Percentiles rank a stretch among this genome's conserved stretches.
Evolutionary conservation across 495 filamentous ascomycete species (phyloP).

Genomic region (Cercophora scortea): DNA sequence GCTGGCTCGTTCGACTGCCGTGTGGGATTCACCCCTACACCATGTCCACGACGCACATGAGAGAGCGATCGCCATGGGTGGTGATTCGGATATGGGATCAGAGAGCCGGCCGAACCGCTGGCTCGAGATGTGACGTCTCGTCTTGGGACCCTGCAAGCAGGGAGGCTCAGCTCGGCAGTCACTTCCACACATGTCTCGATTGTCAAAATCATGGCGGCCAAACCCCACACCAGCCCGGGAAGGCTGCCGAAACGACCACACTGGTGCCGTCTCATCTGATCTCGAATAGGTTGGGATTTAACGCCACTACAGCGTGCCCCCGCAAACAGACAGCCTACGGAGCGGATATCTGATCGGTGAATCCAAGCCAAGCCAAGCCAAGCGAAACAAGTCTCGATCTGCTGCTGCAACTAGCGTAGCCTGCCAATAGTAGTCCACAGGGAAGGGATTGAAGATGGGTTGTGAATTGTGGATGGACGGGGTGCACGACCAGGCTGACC

Average conservation of each 20-base stretch:
- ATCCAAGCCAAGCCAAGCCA: too few relatives aligned
- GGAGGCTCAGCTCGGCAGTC: slow-evolving; percentile 1
- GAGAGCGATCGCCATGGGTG: not conserved
- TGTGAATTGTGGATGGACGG: too few relatives aligned
- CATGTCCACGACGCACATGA: too few relatives aligned
- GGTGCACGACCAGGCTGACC: too few relatives aligned
- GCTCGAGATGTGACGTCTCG: slow-evolving; percentile 13
- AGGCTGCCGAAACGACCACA: not conserved
- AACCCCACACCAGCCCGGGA: slow-evolving; percentile 2
- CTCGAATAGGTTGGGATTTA: not conserved
- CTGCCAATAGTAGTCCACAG: too few relatives aligned
- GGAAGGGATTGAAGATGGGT: too few relatives aligned
- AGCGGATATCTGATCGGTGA: too few relatives aligned
- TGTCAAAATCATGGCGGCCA: slow-evolving; percentile 12
- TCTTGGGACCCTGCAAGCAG: not conserved
- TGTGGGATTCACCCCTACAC: too few relatives aligned
- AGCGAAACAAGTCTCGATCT: too few relatives aligned
- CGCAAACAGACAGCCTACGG: not conserved
- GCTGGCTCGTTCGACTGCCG: too few relatives aligned
- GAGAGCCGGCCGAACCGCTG: slow-evolving; percentile 9
- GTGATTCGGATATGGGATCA: not conserved
- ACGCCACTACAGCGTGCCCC: not conserved
- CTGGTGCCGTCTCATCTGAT: not conserved
- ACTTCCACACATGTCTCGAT: slow-evolving; percentile 2
- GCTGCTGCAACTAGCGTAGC: too few relatives aligned